phyloP scores from a whole-genome alignment of 768 basidiomycete genomes.

The Tricholoma terreum region DNA sequence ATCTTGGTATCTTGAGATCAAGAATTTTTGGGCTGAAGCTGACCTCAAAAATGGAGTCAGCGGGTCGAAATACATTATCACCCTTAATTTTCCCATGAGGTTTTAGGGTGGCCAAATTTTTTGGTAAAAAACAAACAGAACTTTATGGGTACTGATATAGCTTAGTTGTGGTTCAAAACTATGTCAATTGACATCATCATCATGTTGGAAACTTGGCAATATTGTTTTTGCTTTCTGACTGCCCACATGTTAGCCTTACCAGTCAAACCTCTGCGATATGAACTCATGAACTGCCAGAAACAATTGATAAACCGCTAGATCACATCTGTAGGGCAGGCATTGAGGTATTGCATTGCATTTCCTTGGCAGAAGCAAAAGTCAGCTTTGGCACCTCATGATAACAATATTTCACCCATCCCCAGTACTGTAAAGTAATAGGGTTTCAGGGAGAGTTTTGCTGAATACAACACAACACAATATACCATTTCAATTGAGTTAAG shows the following conservation, averaged over 20 bases:
- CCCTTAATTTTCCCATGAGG: neutral
- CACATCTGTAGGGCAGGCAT: neutral
- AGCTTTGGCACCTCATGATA: neutral
- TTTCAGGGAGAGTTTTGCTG: neutral
- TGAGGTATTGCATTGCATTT: conserved; percentile 1
- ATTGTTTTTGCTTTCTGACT: too few relatives aligned
- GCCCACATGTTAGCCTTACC: too few relatives aligned
- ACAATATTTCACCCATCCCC: neutral
- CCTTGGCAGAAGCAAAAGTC: neutral
- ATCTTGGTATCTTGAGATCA: too few relatives aligned
- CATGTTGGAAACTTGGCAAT: neutral
- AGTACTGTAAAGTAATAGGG: neutral
- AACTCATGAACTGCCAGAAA: too few relatives aligned
- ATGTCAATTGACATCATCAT: neutral
- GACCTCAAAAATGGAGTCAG: too few relatives aligned
- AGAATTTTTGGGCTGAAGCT: too few relatives aligned
- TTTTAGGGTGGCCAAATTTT: neutral
- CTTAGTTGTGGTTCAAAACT: neutral
- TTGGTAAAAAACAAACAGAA: neutral
- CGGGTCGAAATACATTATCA: neutral
- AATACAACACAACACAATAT: conserved; percentile 1
- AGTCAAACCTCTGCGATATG: too few relatives aligned
- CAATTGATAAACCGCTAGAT: too few relatives aligned
- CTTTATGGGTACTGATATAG: neutral
- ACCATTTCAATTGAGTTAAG: conserved; percentile 47